Conservation (phyloP, 257 asterid species). For the Solanum piurae region DNA sequence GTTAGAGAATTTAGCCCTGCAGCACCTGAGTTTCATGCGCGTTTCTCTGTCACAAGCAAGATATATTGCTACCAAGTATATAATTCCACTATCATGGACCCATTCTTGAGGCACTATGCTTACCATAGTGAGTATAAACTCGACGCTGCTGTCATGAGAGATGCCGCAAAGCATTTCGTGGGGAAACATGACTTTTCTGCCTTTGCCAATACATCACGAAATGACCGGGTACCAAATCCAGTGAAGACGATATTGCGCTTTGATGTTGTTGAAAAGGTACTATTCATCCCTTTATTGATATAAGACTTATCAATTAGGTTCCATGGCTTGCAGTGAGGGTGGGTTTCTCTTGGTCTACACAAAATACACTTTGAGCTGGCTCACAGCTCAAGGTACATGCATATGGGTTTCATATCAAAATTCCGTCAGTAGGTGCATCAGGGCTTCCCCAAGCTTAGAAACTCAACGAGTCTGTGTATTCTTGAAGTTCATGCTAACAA, state of each 20-base stretch:
- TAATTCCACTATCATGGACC: constrained; percentile 68
- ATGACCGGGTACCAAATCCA: constrained; percentile 58
- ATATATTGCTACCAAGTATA: constrained; percentile 62
- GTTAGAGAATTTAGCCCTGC: constrained; percentile 68
- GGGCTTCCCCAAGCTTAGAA: neutral
- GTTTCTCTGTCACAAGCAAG: constrained; percentile 82
- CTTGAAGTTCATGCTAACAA: neutral
- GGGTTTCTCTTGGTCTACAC: neutral
- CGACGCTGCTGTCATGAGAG: constrained; percentile 53
- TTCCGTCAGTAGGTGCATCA: neutral
- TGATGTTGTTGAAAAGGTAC: constrained; percentile 66
- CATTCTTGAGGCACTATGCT: constrained; percentile 65
- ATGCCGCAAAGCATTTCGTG: constrained; percentile 61
- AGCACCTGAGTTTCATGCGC: constrained; percentile 77
- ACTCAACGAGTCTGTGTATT: neutral
- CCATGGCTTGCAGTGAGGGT: neutral
- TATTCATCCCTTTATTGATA: neutral
- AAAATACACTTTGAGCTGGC: neutral
- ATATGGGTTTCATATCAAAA: neutral
- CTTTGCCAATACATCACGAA: constrained; percentile 63
- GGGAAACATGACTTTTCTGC: constrained; percentile 86
- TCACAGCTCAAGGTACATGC: neutral
- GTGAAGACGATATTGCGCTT: constrained; percentile 62
- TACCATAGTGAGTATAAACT: constrained; percentile 63
- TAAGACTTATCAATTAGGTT: neutral